A percentile compares a stretch with the other conserved stretches of the same genome.
Evolutionary conservation across 2,329 filamentous ascomycete species (phyloP).

Genomic region (Diplodia corticola): DNA sequence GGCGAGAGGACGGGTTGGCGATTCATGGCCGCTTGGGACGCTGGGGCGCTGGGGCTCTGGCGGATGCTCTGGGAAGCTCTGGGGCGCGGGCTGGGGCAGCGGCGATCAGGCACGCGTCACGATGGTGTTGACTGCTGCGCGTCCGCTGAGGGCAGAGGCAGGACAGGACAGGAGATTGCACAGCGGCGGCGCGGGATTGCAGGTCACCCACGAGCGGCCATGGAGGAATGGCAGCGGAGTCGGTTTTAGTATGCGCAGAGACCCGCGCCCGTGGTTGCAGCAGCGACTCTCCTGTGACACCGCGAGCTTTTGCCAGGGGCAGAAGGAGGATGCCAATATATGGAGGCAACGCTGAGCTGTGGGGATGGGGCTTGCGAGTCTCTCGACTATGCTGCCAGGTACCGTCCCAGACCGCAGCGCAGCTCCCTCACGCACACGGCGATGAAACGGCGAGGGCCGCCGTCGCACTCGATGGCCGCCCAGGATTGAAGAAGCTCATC

Average conservation of each 20-base stretch:
- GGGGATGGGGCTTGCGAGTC: constrained; percentile 36
- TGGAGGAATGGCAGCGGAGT: constrained; percentile 32
- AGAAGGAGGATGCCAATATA: constrained; percentile 38
- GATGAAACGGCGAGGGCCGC: constrained; percentile 38
- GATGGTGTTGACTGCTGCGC: constrained; percentile 19
- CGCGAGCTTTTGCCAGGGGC: constrained; percentile 36
- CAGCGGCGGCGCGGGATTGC: constrained; percentile 34
- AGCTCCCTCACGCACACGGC: constrained; percentile 39
- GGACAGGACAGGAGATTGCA: constrained; percentile 30
- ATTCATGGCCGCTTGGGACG: constrained; percentile 24
- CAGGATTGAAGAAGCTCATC: constrained; percentile 35
- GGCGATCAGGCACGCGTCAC: constrained; percentile 18
- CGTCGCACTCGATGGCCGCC: constrained; percentile 35
- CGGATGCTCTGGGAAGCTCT: not conserved
- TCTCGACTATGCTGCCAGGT: constrained; percentile 40
- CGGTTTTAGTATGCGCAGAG: constrained; percentile 41
- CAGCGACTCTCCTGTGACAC: constrained; percentile 41
- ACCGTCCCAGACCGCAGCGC: constrained; percentile 43
- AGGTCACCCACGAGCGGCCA: constrained; percentile 38
- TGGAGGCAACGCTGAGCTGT: constrained; percentile 34
- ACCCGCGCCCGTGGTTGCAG: constrained; percentile 36
- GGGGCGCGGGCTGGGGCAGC: constrained; percentile 19
- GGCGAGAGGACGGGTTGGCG: constrained; percentile 24
- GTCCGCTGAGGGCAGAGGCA: constrained; percentile 2
- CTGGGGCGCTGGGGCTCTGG: constrained; percentile 9